Conservation (phyloP, 2,329 filamentous ascomycete genomes). For the Phaeosphaeriaceae sp. region DNA sequence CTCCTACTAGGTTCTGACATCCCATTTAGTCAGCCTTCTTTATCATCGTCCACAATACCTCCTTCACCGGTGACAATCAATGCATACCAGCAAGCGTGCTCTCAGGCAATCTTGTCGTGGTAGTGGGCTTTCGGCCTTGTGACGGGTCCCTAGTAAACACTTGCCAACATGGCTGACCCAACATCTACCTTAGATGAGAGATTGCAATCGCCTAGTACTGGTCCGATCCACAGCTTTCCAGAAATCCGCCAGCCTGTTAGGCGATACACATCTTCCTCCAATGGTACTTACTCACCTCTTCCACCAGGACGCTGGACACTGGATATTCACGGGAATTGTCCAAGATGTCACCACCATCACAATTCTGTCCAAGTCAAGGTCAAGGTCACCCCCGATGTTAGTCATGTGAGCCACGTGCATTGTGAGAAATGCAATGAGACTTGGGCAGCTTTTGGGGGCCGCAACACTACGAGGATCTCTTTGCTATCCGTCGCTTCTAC, state of each 20-base stretch:
- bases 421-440: constrained; percentile 32
- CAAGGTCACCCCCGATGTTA: constrained; percentile 14
- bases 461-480: constrained; percentile 32
- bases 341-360: constrained; percentile 37
- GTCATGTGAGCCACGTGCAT: constrained; percentile 20
- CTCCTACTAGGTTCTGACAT: too few relatives aligned
- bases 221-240: background rate
- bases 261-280: constrained; percentile 25
- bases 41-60: background rate
- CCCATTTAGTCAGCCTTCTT: background rate
- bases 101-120: constrained; percentile 7
- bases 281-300: constrained; percentile 17
- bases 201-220: background rate
- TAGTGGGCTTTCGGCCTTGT: constrained; percentile 8
- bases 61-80: constrained; percentile 9
- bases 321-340: constrained; percentile 34
- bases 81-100: constrained; percentile 10
- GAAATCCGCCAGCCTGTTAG: background rate
- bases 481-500: constrained; percentile 28
- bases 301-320: constrained; percentile 29
- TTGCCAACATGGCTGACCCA: constrained; percentile 10
- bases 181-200: background rate
- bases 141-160: background rate
- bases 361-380: constrained; percentile 28
- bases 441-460: constrained; percentile 34